Base-by-base conservation (phyloP, 495 filamentous ascomycete genomes). In the Hypoxylon intermedium region DNA sequence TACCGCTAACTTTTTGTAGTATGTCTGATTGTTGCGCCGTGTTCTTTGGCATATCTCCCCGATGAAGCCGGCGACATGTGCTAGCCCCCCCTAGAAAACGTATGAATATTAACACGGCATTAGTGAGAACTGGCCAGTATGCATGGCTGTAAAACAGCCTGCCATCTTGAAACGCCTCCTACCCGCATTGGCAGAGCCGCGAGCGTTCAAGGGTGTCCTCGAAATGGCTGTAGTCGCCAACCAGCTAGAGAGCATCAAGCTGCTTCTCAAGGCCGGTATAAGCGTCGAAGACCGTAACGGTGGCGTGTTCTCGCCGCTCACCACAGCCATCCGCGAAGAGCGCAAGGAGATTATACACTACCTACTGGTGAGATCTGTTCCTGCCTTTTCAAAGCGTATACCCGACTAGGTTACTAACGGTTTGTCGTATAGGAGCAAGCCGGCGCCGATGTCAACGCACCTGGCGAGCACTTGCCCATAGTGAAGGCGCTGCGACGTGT, bases 51-150 rank as follows among this genome's bases (percentile, higher is more conserved):
- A n/a, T n/a, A n/a, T n/a, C n/a, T n/a, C n/a, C n/a, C n/a, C n/a
- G n/a, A n/a, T n/a, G n/a, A n/a, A n/a, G n/a, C n/a, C n/a, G n/a
- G n/a, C n/a, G n/a, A n/a, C n/a, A n/a, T n/a, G n/a, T n/a, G n/a
- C n/a, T n/a, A n/a, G n/a, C n/a, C n/a, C n/a, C n/a, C n/a, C n/a
- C n/a, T n/a, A n/a, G n/a, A n/a, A n/a, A n/a, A n/a, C n/a, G n/a
- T n/a, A n/a, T n/a, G n/a, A n/a, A n/a, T n/a, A n/a, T n/a, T n/a
- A n/a, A n/a, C n/a, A n/a, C n/a, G n/a, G n/a, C n/a, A n/a, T n/a
- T n/a, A n/a, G n/a, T n/a, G 64, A 83, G 51, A 80, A 85, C 60
- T 83, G 80, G 79, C 82, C 82, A 1, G 67, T 85, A 11, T 81
- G 74, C 52, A 81, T 85, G 77, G 81, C 82, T 0, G 78, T 80